Evolutionary conservation across 768 basidiomycete genomes (phyloP), one percentile per base, ranked within the genome.

Genomic region (Leccinellum rugosiceps): DNA sequence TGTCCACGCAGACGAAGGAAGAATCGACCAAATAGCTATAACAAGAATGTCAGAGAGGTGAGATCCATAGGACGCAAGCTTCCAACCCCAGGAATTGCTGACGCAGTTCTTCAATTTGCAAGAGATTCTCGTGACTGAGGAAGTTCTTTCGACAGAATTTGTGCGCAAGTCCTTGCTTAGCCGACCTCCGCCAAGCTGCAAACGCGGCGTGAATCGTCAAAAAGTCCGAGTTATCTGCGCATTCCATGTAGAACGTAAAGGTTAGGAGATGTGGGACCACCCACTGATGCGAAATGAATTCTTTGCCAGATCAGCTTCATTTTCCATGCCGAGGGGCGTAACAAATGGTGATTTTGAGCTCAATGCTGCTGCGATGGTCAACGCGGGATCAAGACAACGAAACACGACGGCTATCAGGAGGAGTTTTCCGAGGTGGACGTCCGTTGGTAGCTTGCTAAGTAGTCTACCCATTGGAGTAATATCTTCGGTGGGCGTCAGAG

Each of bases 341-440:
- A 98, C 71, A 69, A 98, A 99, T 0, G 95, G 96, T 2, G 91
- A 92, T 71, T 98, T 98, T 1, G 92, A 88, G 67, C 91, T 95
- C 43, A 98, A 76, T 1, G 91, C 84, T 6, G 96, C 96, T 15
- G 93, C 94, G 58, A 99, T 94, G 6, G 96, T 97, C 50, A 99
- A 78, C n/a, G 94, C 96, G 2, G 95, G 92, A 72, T 98, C 96
- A 59, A 98, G 75, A 69, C 96, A 98, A 46, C 85, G 83, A 70
- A 98, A 91, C 38, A 94, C 70, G 2, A 88, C 86, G 6, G 94
- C 88, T 25, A 86, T 83, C 43, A 98, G 77, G 15, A 98, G 78
- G 68, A 98, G 90, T 76, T 98, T 97, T 38, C 94, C 95, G 4
- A 97, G 82, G 69, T 98, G 93, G 15, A 98, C 95, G 68, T 99